Base-by-base conservation (phyloP, 768 basidiomycete species). In the Pholiota molesta region DNA sequence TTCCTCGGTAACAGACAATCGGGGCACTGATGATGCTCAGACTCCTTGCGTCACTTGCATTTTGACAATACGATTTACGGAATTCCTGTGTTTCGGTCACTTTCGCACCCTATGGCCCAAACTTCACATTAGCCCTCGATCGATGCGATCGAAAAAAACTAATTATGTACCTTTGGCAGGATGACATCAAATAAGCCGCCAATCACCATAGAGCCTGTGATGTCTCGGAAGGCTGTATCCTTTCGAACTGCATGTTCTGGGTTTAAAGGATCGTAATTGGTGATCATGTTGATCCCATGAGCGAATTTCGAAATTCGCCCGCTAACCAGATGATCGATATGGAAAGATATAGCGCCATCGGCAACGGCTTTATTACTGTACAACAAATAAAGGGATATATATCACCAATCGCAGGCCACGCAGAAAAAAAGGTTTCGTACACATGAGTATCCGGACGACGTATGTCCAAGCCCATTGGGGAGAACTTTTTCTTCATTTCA, bases 381-480 rank as follows among this genome's bases (percentile, higher is more conserved):
- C 0, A 58, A 52, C 17, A 14, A 19, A 29, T 14, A 56, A 29
- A n/a, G n/a, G 1, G 10, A 8, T 9, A 47, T 11, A n/a, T 9
- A 1, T 26, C 7, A 47, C 23, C 14, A 16, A 35, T 10, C 31
- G 14, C 11, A 23, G 6, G 9, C 5, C 29, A 13, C 29, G 9
- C 4, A 29, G n/a, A n/a, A 13, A n/a, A n/a, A 42, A 23, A 57
- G 52, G 13, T 23, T 14, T 49, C 83, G 26, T 67, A 85, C 84
- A 83, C 73, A 53, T 81, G 79, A 31, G 76, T 79, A 65, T 84
- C 82, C 0, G 83, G 84, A 21, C 81, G 74, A 59, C 77, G 78
- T 17, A 84, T 61, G 29, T 66, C 70, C 33, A 82, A 66, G 31
- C 78, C 77, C 0, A 72, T 61, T 1, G 70, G 60, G 1, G 72